phyloP scores from a whole-genome alignment of 1,284 basidiomycete species.

The Takashimella tepidaria region DNA sequence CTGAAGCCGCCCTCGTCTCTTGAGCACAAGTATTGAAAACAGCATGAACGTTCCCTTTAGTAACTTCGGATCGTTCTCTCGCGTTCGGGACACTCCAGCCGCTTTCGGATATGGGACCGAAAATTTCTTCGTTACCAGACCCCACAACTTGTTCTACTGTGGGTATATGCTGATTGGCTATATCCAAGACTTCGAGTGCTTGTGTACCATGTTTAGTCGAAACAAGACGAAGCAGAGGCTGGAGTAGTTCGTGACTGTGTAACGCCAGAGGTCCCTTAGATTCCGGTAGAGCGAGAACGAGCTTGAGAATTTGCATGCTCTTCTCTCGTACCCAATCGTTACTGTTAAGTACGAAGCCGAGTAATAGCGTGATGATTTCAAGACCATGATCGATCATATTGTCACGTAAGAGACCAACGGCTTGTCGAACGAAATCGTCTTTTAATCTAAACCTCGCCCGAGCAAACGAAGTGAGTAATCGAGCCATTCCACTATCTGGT shows the following conservation, averaged over 20 bases:
- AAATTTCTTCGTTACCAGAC: constrained; percentile 67
- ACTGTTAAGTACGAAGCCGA: constrained; percentile 79
- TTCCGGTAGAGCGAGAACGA: constrained; percentile 79
- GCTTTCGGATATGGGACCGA: constrained; percentile 71
- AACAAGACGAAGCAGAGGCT: constrained; percentile 80
- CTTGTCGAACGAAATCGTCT: constrained; percentile 90
- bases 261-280: constrained; percentile 66
- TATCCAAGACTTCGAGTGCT: constrained; percentile 83
- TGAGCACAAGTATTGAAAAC: constrained; percentile 74
- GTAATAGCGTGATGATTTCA: constrained; percentile 72
- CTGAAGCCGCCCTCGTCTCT: constrained; percentile 53
- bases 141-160: constrained; percentile 74
- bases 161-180: constrained; percentile 67
- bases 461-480: constrained; percentile 83
- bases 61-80: constrained; percentile 58
- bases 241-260: constrained; percentile 77
- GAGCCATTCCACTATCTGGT: constrained; percentile 42
- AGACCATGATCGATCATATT: constrained; percentile 60
- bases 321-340: constrained; percentile 77
- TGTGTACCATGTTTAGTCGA: constrained; percentile 77
- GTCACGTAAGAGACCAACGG: constrained; percentile 74
- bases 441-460: constrained; percentile 83
- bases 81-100: constrained; percentile 79
- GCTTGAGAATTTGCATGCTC: constrained; percentile 80
- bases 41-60: constrained; percentile 69